These are phyloP conservation scores for Mercurialis annua DNA, from an alignment of 345 rosid species.

Conservation along the genomic window DNA sequence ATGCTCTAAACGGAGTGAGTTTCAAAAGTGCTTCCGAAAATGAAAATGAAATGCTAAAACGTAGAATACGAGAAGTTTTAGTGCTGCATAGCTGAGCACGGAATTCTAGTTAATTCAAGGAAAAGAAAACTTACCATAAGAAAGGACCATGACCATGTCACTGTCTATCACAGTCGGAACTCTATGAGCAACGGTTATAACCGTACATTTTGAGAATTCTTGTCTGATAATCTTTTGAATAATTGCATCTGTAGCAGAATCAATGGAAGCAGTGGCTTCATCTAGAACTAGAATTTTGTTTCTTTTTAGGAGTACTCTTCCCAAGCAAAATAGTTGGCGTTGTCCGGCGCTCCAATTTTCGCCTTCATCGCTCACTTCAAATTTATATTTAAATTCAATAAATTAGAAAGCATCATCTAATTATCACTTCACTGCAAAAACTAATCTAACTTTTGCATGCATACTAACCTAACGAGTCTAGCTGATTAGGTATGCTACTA, in stretches of 20 bases:
- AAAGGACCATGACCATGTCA: slow-evolving; percentile 37
- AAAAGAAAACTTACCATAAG: slow-evolving; percentile 28
- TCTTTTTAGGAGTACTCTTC: slow-evolving; percentile 32
- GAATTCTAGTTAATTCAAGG: no score
- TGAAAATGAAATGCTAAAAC: no score
- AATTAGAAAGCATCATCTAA: no score
- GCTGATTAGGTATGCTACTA: slow-evolving; percentile 19
- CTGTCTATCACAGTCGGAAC: slow-evolving; percentile 34
- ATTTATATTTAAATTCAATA: no score
- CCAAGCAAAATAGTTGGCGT: slow-evolving; percentile 35
- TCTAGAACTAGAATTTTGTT: slow-evolving; percentile 32
- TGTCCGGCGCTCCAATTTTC: slow-evolving; percentile 39
- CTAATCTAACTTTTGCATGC: neutral
- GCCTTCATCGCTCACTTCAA: slow-evolving; percentile 29
- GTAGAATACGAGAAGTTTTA: no score
- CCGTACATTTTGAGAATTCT: slow-evolving; percentile 28
- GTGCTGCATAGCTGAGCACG: no score
- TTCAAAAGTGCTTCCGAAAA: no score
- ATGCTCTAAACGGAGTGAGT: no score
- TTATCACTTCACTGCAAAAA: no score
- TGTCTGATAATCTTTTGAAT: slow-evolving; percentile 30
- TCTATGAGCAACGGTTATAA: slow-evolving; percentile 36
- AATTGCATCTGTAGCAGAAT: slow-evolving; percentile 36
- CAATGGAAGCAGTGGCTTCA: slow-evolving; percentile 41
- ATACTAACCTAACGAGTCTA: slow-evolving; percentile 9